These are phyloP conservation scores for Aphanocladium album DNA, from an alignment of 2,329 filamentous ascomycete species.

Conservation along the genomic window DNA sequence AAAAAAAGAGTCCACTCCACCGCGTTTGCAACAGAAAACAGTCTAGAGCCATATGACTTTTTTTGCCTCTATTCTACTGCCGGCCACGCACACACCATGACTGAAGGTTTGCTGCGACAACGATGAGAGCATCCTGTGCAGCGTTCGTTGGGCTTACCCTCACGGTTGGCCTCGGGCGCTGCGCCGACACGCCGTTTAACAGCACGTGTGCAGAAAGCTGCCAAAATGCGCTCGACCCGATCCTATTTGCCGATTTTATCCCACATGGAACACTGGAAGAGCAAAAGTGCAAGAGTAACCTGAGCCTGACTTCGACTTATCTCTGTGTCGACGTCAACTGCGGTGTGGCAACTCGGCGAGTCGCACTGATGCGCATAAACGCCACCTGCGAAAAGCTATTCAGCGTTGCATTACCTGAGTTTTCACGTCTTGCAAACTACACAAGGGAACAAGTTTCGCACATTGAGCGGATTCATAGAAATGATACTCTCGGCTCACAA, in stretches of 20 bases:
- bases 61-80: too few species aligned
- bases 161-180: background rate
- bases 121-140: background rate
- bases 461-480: background rate
- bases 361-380: background rate
- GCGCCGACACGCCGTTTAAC: background rate
- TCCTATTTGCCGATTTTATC: background rate
- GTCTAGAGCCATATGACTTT: background rate
- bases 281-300: background rate
- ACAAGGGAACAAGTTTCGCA: background rate
- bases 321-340: constrained; percentile 7
- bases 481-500: background rate
- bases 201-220: constrained; percentile 1
- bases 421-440: background rate
- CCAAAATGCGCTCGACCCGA: background rate
- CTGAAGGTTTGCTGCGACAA: background rate
- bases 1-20: background rate
- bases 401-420: background rate
- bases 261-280: background rate
- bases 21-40: background rate
- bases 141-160: background rate
- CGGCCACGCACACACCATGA: background rate
- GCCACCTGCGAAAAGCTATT: background rate
- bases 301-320: background rate
- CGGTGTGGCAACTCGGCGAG: background rate